Conservation (phyloP, 2,329 filamentous ascomycete species). For the Cordyceps javanica region DNA sequence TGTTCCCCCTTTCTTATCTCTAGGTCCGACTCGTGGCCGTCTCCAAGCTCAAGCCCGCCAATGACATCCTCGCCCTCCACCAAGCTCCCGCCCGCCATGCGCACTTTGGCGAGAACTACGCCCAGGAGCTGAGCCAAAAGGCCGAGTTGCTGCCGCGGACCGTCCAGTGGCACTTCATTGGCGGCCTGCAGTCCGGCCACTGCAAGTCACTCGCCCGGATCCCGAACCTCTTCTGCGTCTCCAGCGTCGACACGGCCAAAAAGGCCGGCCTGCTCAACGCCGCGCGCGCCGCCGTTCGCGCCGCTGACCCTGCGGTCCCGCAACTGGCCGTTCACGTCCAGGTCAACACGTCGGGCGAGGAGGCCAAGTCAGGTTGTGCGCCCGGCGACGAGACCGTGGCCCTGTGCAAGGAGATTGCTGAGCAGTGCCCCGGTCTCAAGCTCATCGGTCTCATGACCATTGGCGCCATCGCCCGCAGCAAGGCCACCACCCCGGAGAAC, state of each 20-base stretch:
- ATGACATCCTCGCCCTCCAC: conserved; percentile 83
- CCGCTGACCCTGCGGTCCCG: conserved; percentile 30
- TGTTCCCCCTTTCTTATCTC: background rate
- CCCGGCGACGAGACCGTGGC: conserved; percentile 56
- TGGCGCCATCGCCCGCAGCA: conserved; percentile 82
- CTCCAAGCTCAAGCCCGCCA: conserved; percentile 90
- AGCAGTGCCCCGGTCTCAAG: conserved; percentile 65
- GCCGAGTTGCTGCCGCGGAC: conserved; percentile 67
- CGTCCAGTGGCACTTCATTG: conserved; percentile 95
- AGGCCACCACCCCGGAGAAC: conserved; percentile 63
- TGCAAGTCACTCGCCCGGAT: conserved; percentile 82
- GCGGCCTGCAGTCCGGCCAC: conserved; percentile 84
- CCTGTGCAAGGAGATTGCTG: conserved; percentile 64
- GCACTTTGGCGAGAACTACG: conserved; percentile 97
- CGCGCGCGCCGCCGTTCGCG: conserved; percentile 56
- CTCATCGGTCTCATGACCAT: conserved; percentile 94
- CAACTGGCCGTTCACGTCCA: conserved; percentile 77
- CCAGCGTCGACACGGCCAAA: conserved; percentile 80
- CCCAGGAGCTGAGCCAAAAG: conserved; percentile 84
- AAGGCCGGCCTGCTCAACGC: conserved; percentile 80
- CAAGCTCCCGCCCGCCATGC: conserved; percentile 50
- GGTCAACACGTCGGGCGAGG: conserved; percentile 90
- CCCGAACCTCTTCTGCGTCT: conserved; percentile 85
- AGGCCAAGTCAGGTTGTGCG: conserved; percentile 73
- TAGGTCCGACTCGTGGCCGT: conserved; percentile 86